phyloP scores from a whole-genome alignment of 2,329 filamentous ascomycete species.

The Colletotrichum cereale region DNA sequence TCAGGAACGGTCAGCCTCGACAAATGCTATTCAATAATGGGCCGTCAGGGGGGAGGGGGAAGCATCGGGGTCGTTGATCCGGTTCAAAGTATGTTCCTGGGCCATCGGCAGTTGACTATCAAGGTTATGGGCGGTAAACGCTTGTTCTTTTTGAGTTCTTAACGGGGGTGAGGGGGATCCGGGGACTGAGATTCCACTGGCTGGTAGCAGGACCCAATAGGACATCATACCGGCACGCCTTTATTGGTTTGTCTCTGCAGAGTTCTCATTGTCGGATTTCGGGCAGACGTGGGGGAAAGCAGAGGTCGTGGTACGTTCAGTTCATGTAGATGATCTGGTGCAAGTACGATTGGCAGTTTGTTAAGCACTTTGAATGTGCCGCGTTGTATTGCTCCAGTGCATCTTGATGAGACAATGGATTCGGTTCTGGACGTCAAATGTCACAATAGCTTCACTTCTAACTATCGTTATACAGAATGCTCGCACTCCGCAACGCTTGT shows the following conservation, averaged over 20 bases:
- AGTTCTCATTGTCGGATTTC: no score
- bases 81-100: conserved; percentile 14
- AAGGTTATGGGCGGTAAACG: conserved; percentile 15
- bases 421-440: conserved; percentile 42
- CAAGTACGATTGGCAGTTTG: background rate
- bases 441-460: no score
- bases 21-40: conserved; percentile 1
- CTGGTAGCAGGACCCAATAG: background rate
- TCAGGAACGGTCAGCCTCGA: conserved; percentile 20
- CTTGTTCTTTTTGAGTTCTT: conserved; percentile 26
- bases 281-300: no score
- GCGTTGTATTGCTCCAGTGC: background rate
- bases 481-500: no score
- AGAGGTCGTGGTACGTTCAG: no score
- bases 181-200: background rate
- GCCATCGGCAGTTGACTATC: conserved; percentile 28
- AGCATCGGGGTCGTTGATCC: conserved; percentile 2
- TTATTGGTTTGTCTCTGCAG: background rate
- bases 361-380: background rate
- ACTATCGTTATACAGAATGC: no score
- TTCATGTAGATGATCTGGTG: no score
- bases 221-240: no score
- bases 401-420: conserved; percentile 40
- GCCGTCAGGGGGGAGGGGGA: background rate
- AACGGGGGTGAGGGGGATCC: conserved; percentile 27